A percentile compares a stretch with the other conserved stretches of the same genome.
Conservation (phyloP, 2,329 filamentous ascomycete genomes). For the Phialophora chinensis region DNA sequence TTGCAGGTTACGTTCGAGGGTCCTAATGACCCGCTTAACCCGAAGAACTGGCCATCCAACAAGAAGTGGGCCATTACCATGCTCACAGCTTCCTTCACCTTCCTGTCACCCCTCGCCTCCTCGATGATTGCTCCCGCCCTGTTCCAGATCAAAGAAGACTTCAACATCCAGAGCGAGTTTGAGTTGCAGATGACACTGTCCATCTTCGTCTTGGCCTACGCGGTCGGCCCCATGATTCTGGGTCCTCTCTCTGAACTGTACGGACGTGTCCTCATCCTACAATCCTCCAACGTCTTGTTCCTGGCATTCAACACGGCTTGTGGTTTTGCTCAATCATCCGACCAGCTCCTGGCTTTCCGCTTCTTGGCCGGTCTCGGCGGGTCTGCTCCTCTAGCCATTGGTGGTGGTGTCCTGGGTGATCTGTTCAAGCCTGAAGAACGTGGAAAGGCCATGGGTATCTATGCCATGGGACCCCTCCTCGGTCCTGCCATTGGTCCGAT, state of each 20-base stretch:
- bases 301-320: constrained; percentile 67
- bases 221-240: constrained; percentile 59
- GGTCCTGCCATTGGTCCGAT: constrained; percentile 62
- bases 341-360: constrained; percentile 63
- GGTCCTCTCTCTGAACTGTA: constrained; percentile 64
- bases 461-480: constrained; percentile 41
- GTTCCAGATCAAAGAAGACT: constrained; percentile 58
- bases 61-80: constrained; percentile 65
- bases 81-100: constrained; percentile 63
- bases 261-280: constrained; percentile 61
- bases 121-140: constrained; percentile 65
- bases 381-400: constrained; percentile 61
- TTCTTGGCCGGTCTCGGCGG: constrained; percentile 66
- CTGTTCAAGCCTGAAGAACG: constrained; percentile 41
- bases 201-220: constrained; percentile 62
- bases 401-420: constrained; percentile 50
- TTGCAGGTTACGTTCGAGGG: constrained; percentile 57
- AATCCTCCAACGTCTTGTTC: constrained; percentile 62
- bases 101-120: constrained; percentile 68
- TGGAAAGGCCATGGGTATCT: constrained; percentile 41
- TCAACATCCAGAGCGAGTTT: constrained; percentile 57
- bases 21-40: constrained; percentile 57
- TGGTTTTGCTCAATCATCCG: constrained; percentile 60
- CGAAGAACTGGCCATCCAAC: constrained; percentile 61
- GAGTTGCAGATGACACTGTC: constrained; percentile 59